Base-by-base conservation (phyloP, 441 rosid genomes). In the Raphanus hybrid region DNA sequence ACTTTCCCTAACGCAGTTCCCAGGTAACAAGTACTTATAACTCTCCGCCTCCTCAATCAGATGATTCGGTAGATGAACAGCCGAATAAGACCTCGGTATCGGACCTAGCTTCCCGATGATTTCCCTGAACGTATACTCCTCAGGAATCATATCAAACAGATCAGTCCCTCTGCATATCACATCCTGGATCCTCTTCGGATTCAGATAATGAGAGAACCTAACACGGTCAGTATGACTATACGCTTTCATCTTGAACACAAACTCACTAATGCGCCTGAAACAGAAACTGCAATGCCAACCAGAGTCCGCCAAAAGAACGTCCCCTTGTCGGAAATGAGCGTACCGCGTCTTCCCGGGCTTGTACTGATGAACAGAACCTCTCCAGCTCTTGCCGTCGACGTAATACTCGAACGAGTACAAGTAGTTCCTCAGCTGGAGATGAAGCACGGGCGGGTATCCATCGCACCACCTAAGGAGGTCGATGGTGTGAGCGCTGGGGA, bases 231-330 rank as follows among this genome's bases (percentile, higher is more conserved):
- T 80, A 80, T 94, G 98, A 73, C 97, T 92, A 70, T 94, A 94
- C 29, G 98, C 98, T 82, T 89, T 92, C 97, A 94, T 94, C 89
- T 94, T 94, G 85, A 94, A 94, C 62, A 89, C 72, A 74, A 94
- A 94, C 78, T 90, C 93, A 3, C 81, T 84, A 29, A 94, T 86
- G 78, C 43, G 80, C 57, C 96, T 88, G 77, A 93, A 93, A 74
- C 97, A 93, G 83, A 93, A 93, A 85, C 98, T 93, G 74, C 98
- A 93, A 76, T 93, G 98, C 98, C 98, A 93, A 10, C 98, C 98
- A 0, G 98, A 71, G 85, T 92, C 96, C 0, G 98, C 82, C 77
- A 94, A 75, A 8, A 92, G 82, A 64, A 75, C 18, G 81, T 94
- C 89, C 2, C 87, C 82, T 83, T 90, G 98, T 0, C 97, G 92